Evolutionary conservation across 352 stramenopile genomes (phyloP).

Genomic region (Plasmopara muralis): DNA sequence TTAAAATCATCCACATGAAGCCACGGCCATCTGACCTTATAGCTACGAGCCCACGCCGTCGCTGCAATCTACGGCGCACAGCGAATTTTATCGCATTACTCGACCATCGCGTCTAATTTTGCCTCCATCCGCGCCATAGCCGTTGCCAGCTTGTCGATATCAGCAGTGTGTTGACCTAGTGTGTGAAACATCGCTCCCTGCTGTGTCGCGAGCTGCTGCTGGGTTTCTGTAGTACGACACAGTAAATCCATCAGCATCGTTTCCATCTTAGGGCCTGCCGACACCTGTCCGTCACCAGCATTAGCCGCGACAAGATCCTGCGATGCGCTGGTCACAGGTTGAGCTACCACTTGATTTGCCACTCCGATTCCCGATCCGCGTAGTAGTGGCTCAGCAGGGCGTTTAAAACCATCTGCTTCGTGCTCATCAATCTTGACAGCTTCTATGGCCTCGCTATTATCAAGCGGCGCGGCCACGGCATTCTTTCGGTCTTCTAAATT

Average conservation of each 20-base stretch:
- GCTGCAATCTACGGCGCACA: slow-evolving; percentile 6
- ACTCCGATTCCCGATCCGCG: slow-evolving; percentile 67
- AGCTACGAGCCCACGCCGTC: no score
- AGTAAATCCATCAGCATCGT: slow-evolving; percentile 88
- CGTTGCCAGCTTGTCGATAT: slow-evolving; percentile 83
- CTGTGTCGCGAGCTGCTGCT: slow-evolving; percentile 87
- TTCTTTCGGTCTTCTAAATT: slow-evolving; percentile 88
- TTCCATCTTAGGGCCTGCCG: slow-evolving; percentile 82
- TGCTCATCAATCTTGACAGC: slow-evolving; percentile 22
- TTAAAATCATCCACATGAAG: no score
- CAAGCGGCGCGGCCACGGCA: slow-evolving; percentile 56
- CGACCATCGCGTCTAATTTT: slow-evolving; percentile 80
- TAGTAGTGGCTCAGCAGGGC: slow-evolving; percentile 26
- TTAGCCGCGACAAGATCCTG: slow-evolving; percentile 80
- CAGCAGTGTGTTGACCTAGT: slow-evolving; percentile 83
- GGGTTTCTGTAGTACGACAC: slow-evolving; percentile 82
- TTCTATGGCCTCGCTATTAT: slow-evolving; percentile 39
- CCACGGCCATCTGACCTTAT: no score
- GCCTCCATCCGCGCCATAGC: slow-evolving; percentile 86
- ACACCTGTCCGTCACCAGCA: slow-evolving; percentile 78
- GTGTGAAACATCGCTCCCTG: slow-evolving; percentile 88
- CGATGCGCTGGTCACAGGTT: slow-evolving; percentile 41
- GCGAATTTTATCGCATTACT: slow-evolving; percentile 40
- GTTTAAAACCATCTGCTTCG: slow-evolving; percentile 23
- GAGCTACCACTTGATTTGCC: slow-evolving; percentile 69